Evolutionary conservation across 2,329 filamentous ascomycete genomes (phyloP), one percentile per base, ranked within the genome.

Genomic region (Emergomyces orientalis): DNA sequence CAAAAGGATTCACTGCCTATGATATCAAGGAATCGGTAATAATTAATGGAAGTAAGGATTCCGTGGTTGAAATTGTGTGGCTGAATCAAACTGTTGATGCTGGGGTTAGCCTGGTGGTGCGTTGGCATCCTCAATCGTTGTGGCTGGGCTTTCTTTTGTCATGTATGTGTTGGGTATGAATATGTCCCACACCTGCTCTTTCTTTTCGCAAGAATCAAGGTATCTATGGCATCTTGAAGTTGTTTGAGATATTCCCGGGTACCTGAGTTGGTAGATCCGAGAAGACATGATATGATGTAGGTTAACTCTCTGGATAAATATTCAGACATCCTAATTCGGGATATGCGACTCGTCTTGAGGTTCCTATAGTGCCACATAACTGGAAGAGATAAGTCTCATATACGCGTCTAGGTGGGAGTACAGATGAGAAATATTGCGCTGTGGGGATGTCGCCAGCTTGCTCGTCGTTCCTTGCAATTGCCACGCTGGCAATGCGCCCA

Each of bases 401-500:
- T 39, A 19, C n/a, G 19, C 32, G n/a, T 41, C 32, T 7, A 22
- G n/a, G 1, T 32, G 25, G 37, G 25, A 43, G 41, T 3, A 59
- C 11, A 59, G 39, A 32, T 3, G 39, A 58, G 55, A 59, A 54
- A 54, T 54, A 32, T 34, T 54, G 1, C 7, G 27, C 17, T 14
- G 37, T 22, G 17, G 39, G 37, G 32, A 39, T 14, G 11, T 59
- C 17, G 11, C 41, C 3, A 32, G 25, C 39, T 27, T 47, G 39
- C 17, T 59, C 19, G 52, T 32, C 27, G 17, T 47, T 47, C 27
- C 41, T 59, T 59, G 57, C 55, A 56, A 30, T 37, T 58, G 57
- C 57, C 57, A 59, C 57, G 57, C 57, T 59, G 57, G 57, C 57
- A 59, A 27, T 47, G 57, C 17, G 27, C 57, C 11, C 56, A 11